Evolutionary conservation across 352 stramenopile genomes (phyloP).

Genomic region (Pythium oligandrum): DNA sequence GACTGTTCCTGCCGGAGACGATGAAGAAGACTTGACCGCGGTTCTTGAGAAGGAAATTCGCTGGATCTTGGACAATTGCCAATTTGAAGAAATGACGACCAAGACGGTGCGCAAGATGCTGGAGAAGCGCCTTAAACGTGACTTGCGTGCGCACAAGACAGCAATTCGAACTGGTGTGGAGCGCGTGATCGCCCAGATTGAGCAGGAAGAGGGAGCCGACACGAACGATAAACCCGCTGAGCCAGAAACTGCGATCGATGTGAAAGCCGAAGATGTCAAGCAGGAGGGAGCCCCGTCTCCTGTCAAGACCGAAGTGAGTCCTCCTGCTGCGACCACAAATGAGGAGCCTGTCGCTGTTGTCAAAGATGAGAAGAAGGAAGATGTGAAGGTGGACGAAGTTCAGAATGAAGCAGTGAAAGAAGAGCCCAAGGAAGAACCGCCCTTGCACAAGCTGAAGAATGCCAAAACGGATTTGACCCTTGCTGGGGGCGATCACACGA

Average conservation of each 20-base stretch:
- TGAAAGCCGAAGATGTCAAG: slow-evolving; percentile 2
- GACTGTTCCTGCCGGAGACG: slow-evolving; percentile 4
- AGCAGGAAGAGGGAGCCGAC: slow-evolving; percentile 35
- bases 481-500: slow-evolving; percentile 1
- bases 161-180: slow-evolving; percentile 74
- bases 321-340: not conserved
- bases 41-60: slow-evolving; percentile 76
- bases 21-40: slow-evolving; percentile 38
- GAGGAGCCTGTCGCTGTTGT: not conserved
- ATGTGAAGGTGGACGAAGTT: not conserved
- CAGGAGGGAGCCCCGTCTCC: not conserved
- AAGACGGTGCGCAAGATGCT: slow-evolving; percentile 75
- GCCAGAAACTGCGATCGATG: not conserved
- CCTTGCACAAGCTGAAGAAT: not conserved
- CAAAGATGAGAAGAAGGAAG: not conserved
- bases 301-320: not conserved
- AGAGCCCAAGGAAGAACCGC: slow-evolving; percentile 5
- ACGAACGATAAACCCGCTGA: not conserved
- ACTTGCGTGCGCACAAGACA: slow-evolving; percentile 68
- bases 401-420: not conserved
- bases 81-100: slow-evolving; percentile 82
- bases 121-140: slow-evolving; percentile 60
- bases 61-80: slow-evolving; percentile 70
- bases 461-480: slow-evolving; percentile 2
- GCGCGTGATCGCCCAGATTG: slow-evolving; percentile 71